A percentile compares a stretch with the other conserved stretches of the same genome.
Evolutionary conservation across 2,329 filamentous ascomycete species (phyloP).

Genomic region (Harringtonia lauricola): DNA sequence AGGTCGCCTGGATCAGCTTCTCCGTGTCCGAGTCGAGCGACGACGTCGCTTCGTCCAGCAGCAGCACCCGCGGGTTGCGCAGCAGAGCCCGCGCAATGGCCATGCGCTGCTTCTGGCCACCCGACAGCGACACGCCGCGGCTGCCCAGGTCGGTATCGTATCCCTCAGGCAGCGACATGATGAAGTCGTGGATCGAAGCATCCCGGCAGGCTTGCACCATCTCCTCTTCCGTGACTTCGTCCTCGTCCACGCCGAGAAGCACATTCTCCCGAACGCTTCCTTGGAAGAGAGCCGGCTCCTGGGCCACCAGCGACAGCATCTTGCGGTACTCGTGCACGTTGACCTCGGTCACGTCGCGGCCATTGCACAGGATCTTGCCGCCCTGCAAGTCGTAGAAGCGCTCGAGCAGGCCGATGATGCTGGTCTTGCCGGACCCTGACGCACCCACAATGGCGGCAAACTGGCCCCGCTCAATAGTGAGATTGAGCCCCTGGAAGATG

Average conservation of each 20-base stretch:
- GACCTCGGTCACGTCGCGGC: constrained; percentile 44
- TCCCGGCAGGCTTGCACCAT: constrained; percentile 43
- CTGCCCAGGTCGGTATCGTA: constrained; percentile 59
- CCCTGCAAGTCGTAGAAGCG: constrained; percentile 59
- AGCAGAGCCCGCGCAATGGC: constrained; percentile 45
- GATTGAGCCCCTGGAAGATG: constrained; percentile 49
- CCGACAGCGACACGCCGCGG: constrained; percentile 49
- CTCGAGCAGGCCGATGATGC: constrained; percentile 54
- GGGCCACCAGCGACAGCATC: constrained; percentile 58
- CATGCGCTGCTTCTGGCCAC: constrained; percentile 45
- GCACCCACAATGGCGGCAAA: constrained; percentile 62
- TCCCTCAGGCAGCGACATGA: constrained; percentile 53
- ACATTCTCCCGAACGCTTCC: constrained; percentile 61
- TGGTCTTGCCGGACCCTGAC: constrained; percentile 59
- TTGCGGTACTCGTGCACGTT: constrained; percentile 52
- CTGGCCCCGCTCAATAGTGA: constrained; percentile 56
- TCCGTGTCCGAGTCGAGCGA: constrained; percentile 49
- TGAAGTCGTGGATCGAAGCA: constrained; percentile 62
- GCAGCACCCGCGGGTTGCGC: constrained; percentile 37
- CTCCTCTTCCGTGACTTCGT: constrained; percentile 37
- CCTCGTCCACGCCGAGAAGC: constrained; percentile 44
- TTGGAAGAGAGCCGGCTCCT: constrained; percentile 64
- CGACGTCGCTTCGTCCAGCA: constrained; percentile 49
- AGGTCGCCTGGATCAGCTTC: constrained; percentile 51
- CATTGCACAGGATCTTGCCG: constrained; percentile 56